These are phyloP conservation scores for Ballota nigra DNA, from an alignment of 257 asterid genomes.

Conservation along the genomic window DNA sequence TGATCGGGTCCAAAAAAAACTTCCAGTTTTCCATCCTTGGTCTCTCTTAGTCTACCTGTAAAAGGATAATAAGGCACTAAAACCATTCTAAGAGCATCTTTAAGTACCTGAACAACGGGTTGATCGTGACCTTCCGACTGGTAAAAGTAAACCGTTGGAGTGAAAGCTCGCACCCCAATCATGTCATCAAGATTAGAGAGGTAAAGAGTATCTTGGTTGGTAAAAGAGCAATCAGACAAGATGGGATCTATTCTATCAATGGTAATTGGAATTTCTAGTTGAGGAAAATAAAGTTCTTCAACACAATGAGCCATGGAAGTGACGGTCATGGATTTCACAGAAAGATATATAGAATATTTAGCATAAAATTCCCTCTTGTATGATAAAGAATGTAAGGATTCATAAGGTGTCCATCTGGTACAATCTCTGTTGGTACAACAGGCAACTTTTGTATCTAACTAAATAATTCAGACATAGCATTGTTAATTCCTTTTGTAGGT, in stretches of 20 bases:
- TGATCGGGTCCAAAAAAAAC: constrained; percentile 64
- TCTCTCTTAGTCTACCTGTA: constrained; percentile 69
- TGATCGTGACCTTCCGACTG: constrained; percentile 19
- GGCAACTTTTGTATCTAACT: background rate
- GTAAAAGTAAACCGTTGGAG: constrained; percentile 83
- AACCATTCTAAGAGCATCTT: constrained; percentile 58
- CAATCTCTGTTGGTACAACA: constrained; percentile 28
- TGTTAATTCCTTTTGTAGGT: constrained; percentile 27
- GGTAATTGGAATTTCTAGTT: constrained; percentile 54
- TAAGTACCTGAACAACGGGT: constrained; percentile 35
- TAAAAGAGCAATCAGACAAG: constrained; percentile 33
- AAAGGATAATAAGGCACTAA: constrained; percentile 83
- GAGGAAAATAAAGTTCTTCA: constrained; percentile 73
- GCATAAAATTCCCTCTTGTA: constrained; percentile 1
- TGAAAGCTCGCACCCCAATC: constrained; percentile 77
- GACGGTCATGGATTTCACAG: background rate
- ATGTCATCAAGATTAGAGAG: constrained; percentile 93
- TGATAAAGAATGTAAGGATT: constrained; percentile 21
- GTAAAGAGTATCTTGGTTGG: constrained; percentile 53
- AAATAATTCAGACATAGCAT: background rate
- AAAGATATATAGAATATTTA: constrained; percentile 19
- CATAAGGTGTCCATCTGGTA: constrained; percentile 25
- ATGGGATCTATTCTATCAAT: constrained; percentile 43
- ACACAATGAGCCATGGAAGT: constrained; percentile 52
- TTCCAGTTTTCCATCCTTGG: constrained; percentile 64